Base-by-base conservation (phyloP, 768 basidiomycete genomes). In the Termitomyces titanicus region DNA sequence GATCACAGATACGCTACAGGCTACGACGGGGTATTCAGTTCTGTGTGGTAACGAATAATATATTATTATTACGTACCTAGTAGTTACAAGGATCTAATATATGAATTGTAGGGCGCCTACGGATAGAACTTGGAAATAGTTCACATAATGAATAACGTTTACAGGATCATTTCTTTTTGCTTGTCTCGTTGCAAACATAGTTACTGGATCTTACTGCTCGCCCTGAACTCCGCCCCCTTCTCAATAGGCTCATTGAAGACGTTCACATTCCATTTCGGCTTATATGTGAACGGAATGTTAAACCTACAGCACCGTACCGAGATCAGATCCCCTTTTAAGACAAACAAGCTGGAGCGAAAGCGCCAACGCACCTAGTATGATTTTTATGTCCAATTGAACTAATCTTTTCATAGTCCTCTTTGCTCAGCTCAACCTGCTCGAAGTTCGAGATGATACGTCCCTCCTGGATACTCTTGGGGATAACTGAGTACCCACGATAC, bases 391-490 rank as follows among this genome's bases (percentile, higher is more conserved):
- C 85, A 43, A 88, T 69, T 12, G 72, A 70, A 12, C 68, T 70
- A 59, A 91, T 71, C 63, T 72, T 78, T 57, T 88, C 78, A 60
- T 83, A 89, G 64, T 91, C 88, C 51, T 83, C 85, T 60, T 83
- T 64, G 65, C 75, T 78, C 51, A 93, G 73, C 63, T 79, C 76
- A 50, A 92, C 77, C 64, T 92, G 85, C 72, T 88, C 67, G 75
- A 91, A 90, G 76, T 94, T 92, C 57, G 84, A 85, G 50, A 76
- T 66, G 71, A 92, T 86, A 38, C 88, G 87, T 3, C 74, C 81
- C 64, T 86, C 76, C 54, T 85, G 76, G 25, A 92, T 88, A 52
- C 83, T 85, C 79, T 94, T 94, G 17, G 92, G 92, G 63, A 94
- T 91, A 58, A 94, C 87, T 9, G 84, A 85, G 69, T 85, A 86